These are phyloP conservation scores for Naumovozyma baii DNA, from an alignment of 805 yeast species.

Conservation along the genomic window DNA sequence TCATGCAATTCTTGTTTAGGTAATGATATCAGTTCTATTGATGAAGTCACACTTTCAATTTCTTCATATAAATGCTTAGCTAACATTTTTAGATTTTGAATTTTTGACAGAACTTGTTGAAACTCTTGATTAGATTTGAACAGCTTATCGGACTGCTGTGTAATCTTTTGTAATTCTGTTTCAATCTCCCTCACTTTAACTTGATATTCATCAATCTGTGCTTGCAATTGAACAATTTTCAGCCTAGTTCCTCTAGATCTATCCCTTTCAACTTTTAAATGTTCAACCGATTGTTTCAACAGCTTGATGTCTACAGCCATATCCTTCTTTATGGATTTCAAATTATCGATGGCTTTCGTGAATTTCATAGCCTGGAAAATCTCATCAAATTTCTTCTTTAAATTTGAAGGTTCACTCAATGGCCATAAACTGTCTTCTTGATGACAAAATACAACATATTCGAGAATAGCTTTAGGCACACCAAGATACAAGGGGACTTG, in stretches of 20 bases:
- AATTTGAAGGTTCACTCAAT: conserved; percentile 73
- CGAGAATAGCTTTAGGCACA: conserved; percentile 76
- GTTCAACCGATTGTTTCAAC: conserved; percentile 69
- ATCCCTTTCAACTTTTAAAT: conserved; percentile 60
- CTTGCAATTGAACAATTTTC: conserved; percentile 36
- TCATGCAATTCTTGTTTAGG: conserved; percentile 33
- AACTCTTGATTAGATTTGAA: conserved; percentile 75
- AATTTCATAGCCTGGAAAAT: conserved; percentile 91
- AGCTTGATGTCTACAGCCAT: conserved; percentile 66
- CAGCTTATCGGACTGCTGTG: conserved; percentile 49
- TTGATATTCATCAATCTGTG: conserved; percentile 37
- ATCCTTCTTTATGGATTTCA: conserved; percentile 69
- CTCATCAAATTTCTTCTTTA: conserved; percentile 91
- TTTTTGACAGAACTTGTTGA: conserved; percentile 56
- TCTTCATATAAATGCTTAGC: conserved; percentile 40
- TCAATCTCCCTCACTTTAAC: conserved; percentile 43
- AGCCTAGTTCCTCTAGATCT: conserved; percentile 53
- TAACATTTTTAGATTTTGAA: conserved; percentile 47
- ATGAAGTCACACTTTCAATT: conserved; percentile 35
- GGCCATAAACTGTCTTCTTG: conserved; percentile 98
- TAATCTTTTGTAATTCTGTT: conserved; percentile 40
- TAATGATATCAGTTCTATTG: conserved; percentile 20
- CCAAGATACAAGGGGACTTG: conserved; percentile 80
- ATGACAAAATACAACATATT: conserved; percentile 91
- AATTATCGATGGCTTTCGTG: conserved; percentile 76